Evolutionary conservation across 192 early-diverging fungal species (phyloP).

Genomic region (Linnemannia hyalina): DNA sequence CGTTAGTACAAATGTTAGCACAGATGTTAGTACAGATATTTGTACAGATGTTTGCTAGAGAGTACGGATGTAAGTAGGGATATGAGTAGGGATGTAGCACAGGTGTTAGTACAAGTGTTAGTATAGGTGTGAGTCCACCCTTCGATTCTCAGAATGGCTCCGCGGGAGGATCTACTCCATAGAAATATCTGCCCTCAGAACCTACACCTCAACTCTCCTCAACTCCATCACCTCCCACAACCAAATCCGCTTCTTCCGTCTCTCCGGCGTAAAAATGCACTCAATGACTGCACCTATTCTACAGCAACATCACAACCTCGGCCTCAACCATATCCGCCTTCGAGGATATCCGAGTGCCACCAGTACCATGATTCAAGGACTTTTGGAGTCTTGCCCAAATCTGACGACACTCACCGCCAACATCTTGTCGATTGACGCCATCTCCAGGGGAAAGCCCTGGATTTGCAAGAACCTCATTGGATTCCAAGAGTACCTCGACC

Average conservation of each 20-base stretch:
- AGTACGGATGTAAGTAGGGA: too few relatives aligned
- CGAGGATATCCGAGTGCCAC: background rate
- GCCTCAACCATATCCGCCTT: background rate
- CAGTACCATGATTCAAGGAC: background rate
- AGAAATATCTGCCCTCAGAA: background rate
- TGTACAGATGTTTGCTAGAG: too few relatives aligned
- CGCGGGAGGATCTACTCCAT: background rate
- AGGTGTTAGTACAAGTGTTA: too few relatives aligned
- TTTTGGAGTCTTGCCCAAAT: background rate
- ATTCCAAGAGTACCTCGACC: background rate
- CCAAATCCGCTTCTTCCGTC: background rate
- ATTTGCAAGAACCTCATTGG: background rate
- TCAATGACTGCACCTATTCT: background rate
- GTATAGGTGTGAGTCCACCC: too few relatives aligned
- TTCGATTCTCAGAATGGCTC: conserved; percentile 1
- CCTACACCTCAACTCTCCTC: background rate
- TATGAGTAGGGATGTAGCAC: too few relatives aligned
- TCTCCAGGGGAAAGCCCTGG: background rate
- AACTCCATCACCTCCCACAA: background rate
- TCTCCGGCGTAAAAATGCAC: background rate
- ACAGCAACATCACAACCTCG: background rate
- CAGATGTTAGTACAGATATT: too few relatives aligned
- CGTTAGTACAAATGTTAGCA: too few relatives aligned
- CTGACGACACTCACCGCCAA: background rate
- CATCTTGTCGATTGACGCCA: background rate